phyloP scores from a whole-genome alignment of 1,139 yeast genomes.

The Taiozyma sp. region DNA sequence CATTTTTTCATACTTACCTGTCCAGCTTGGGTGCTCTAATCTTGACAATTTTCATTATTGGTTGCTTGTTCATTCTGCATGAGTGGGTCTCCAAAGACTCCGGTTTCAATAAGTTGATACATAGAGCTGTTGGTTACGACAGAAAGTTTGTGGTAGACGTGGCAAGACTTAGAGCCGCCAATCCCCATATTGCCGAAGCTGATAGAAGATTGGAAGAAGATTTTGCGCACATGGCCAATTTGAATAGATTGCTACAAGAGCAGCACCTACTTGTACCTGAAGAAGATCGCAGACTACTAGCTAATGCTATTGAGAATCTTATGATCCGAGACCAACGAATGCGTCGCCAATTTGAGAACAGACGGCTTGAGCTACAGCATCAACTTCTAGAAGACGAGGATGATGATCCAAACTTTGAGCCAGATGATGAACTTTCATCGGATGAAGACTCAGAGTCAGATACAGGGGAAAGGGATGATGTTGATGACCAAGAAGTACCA shows the following conservation, averaged over 20 bases:
- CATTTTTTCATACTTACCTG: conserved; percentile 18
- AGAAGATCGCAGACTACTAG: conserved; percentile 8
- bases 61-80: conserved; percentile 53
- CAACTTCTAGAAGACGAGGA: conserved; percentile 5
- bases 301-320: conserved; percentile 8
- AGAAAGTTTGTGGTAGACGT: conserved; percentile 21
- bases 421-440: conserved; percentile 9
- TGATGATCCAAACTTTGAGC: conserved; percentile 18
- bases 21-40: conserved; percentile 25
- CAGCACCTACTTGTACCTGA: neutral
- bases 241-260: conserved; percentile 3
- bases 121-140: conserved; percentile 53
- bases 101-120: conserved; percentile 53
- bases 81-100: conserved; percentile 73
- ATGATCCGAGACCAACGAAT: conserved; percentile 1
- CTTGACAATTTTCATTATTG: conserved; percentile 36
- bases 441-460: conserved; percentile 12
- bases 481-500: conserved; percentile 5
- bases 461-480: neutral
- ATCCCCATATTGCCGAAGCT: conserved; percentile 15
- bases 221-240: conserved; percentile 6
- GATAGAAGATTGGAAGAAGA: conserved; percentile 20
- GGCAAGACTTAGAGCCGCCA: conserved; percentile 13
- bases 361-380: conserved; percentile 3
- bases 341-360: neutral